Percentiles rank a stretch among this genome's conserved stretches.
phyloP scores from a whole-genome alignment of 208 protist species.

The Trypanosoma vivax region DNA sequence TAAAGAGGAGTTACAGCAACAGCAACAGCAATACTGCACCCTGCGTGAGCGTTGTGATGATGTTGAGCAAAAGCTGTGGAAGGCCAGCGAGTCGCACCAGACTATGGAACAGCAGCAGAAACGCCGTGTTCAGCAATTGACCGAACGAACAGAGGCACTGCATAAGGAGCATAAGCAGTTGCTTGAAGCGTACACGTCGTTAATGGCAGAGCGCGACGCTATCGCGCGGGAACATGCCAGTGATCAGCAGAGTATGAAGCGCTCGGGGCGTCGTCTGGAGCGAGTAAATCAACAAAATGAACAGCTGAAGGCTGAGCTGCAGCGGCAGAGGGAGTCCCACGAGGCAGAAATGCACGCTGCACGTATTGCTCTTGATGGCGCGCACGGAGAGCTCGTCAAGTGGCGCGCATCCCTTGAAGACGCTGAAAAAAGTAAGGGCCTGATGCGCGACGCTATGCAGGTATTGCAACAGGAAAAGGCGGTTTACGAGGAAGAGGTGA shows the following conservation, averaged over 20 bases:
- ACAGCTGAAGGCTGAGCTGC: constrained; percentile 38
- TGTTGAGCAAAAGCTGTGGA: constrained; percentile 15
- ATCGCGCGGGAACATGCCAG: constrained; percentile 18
- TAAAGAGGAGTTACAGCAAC: constrained; percentile 24
- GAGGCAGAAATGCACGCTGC: constrained; percentile 31
- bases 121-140: constrained; percentile 22
- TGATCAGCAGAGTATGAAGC: constrained; percentile 20
- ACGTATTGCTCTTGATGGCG: constrained; percentile 24
- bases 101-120: constrained; percentile 10
- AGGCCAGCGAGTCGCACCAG: constrained; percentile 10
- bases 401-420: constrained; percentile 40
- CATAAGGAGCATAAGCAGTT: constrained; percentile 30
- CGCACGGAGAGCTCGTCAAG: constrained; percentile 41
- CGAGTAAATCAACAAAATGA: constrained; percentile 51
- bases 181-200: constrained; percentile 5
- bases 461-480: constrained; percentile 19
- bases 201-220: constrained; percentile 23
- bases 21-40: constrained; percentile 19
- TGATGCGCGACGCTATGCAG: constrained; percentile 27
- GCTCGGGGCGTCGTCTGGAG: constrained; percentile 30
- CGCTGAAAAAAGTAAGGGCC: constrained; percentile 32
- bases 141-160: constrained; percentile 23
- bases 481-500: constrained; percentile 13
- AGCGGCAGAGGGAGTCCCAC: constrained; percentile 17
- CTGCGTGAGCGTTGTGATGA: constrained; percentile 6